phyloP scores from a whole-genome alignment of 441 rosid species.

The Pelargonium australe region DNA sequence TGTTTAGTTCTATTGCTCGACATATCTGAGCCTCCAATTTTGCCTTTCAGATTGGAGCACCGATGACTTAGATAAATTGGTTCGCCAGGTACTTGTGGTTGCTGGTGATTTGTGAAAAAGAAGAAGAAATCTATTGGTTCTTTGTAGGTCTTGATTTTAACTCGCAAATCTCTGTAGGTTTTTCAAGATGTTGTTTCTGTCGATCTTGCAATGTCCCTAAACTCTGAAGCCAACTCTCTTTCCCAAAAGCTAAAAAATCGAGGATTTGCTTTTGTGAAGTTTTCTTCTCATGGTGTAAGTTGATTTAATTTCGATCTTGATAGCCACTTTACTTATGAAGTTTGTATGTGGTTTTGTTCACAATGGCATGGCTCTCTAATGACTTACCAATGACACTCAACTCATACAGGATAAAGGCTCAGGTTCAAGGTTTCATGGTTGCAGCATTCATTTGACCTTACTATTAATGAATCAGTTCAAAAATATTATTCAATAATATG shows the following conservation, averaged over 20 bases:
- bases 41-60: slow-evolving; percentile 11
- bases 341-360: not conserved
- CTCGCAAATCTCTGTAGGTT: slow-evolving; percentile 4
- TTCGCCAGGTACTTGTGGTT: slow-evolving; percentile 12
- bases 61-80: slow-evolving; percentile 7
- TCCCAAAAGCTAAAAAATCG: slow-evolving; percentile 9
- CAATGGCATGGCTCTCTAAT: not conserved
- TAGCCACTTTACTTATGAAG: not conserved
- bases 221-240: not conserved
- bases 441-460: slow-evolving; percentile 6
- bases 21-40: slow-evolving; percentile 1
- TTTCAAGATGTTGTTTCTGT: slow-evolving; percentile 15
- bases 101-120: not conserved
- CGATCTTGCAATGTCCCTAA: slow-evolving; percentile 15
- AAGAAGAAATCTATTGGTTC: not conserved
- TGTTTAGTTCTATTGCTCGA: not conserved
- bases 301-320: not conserved
- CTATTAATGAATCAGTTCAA: slow-evolving; percentile 1
- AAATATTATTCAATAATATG: slow-evolving; percentile 7
- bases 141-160: not conserved
- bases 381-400: slow-evolving; percentile 13
- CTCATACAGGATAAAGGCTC: slow-evolving; percentile 14
- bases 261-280: slow-evolving; percentile 15
- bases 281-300: slow-evolving; percentile 14
- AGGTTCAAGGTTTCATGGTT: slow-evolving; percentile 14